These are phyloP conservation scores for Ophiostoma angusticollis DNA, from an alignment of 2,329 filamentous ascomycete species.

Conservation along the genomic window DNA sequence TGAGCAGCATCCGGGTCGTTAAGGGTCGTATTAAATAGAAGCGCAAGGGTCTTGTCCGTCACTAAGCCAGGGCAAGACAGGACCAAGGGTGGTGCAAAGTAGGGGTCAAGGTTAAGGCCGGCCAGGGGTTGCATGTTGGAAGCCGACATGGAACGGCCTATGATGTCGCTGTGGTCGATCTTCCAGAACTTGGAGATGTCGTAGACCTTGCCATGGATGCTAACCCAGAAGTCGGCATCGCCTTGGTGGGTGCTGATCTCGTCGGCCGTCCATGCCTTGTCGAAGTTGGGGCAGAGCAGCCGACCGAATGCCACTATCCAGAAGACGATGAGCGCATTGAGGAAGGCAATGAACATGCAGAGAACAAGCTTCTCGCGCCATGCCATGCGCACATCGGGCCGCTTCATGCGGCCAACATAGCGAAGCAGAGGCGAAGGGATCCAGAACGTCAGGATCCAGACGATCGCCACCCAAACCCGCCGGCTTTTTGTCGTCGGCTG, in stretches of 20 bases:
- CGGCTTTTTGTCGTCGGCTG: conserved; percentile 50
- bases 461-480: conserved; percentile 65
- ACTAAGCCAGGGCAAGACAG: conserved; percentile 64
- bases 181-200: conserved; percentile 85
- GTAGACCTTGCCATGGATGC: conserved; percentile 78
- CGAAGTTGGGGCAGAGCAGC: conserved; percentile 76
- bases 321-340: conserved; percentile 77
- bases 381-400: conserved; percentile 89
- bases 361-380: conserved; percentile 93
- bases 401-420: conserved; percentile 87
- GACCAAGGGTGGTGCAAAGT: conserved; percentile 69
- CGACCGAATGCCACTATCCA: conserved; percentile 82
- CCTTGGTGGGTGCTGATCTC: conserved; percentile 61
- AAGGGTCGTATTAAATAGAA: conserved; percentile 54
- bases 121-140: conserved; percentile 64
- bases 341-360: conserved; percentile 62
- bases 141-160: conserved; percentile 41
- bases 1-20: conserved; percentile 48
- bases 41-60: conserved; percentile 37
- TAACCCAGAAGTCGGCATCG: conserved; percentile 73
- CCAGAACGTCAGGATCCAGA: conserved; percentile 86
- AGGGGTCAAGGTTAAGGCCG: conserved; percentile 67
- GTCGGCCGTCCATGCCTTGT: conserved; percentile 71
- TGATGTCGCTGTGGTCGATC: conserved; percentile 65
- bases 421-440: conserved; percentile 76